Evolutionary conservation across 345 rosid species (phyloP).

Genomic region (Populus alba): DNA sequence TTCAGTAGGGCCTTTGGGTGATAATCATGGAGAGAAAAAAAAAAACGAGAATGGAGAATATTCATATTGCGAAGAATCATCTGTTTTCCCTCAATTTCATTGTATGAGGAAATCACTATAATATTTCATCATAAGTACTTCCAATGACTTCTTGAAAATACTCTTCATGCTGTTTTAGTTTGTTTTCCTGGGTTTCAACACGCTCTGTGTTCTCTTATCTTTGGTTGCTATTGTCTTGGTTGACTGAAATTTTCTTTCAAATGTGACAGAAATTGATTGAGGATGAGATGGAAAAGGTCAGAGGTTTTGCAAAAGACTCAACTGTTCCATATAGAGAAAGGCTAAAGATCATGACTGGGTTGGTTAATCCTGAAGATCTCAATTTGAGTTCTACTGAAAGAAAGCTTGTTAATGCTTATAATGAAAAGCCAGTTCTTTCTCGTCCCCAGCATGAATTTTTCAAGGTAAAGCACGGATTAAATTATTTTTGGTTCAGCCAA

Average conservation of each 20-base stretch:
- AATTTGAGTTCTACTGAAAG: conserved; percentile 70
- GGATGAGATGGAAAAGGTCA: conserved; percentile 82
- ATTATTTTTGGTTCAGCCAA: background rate
- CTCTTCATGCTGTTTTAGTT: no score
- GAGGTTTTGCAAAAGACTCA: conserved; percentile 79
- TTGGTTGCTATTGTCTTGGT: background rate
- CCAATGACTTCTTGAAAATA: no score
- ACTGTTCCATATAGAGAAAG: conserved; percentile 79
- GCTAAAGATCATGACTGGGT: conserved; percentile 80
- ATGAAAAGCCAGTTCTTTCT: conserved; percentile 91
- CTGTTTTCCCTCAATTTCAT: no score
- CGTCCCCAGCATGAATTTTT: conserved; percentile 92
- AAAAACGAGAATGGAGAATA: no score
- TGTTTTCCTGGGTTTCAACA: no score
- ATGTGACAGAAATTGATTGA: conserved; percentile 63
- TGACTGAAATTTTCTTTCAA: background rate
- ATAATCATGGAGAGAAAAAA: no score
- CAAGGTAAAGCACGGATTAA: conserved; percentile 35
- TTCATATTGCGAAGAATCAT: no score
- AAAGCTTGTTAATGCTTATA: conserved; percentile 77
- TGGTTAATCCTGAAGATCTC: conserved; percentile 82
- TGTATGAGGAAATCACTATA: no score
- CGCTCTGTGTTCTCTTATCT: background rate
- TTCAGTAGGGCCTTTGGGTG: no score
- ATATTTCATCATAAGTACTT: no score